A percentile compares a stretch with the other conserved stretches of the same genome.
Conservation (phyloP, 1,284 basidiomycete genomes). For the Psilocybe mexicana region DNA sequence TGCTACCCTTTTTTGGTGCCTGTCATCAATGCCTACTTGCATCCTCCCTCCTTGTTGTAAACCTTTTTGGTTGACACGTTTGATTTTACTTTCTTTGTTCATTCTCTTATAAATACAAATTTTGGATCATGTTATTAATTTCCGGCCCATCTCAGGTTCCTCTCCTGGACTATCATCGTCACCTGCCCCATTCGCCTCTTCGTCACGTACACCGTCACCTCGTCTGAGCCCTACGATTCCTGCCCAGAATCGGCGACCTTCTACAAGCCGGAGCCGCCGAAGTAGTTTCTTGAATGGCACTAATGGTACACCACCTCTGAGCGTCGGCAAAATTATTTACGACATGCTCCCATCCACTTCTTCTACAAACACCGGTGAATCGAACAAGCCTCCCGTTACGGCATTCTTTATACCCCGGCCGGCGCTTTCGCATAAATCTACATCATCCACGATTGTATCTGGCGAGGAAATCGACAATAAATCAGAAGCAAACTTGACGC, state of each 20-base stretch:
- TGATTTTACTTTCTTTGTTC: not conserved
- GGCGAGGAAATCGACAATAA: not conserved
- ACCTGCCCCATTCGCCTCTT: conserved; percentile 1
- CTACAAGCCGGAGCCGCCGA: conserved; percentile 12
- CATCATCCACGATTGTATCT: not conserved
- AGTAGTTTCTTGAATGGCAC: conserved; percentile 17
- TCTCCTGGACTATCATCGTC: conserved; percentile 7
- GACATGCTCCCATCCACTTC: conserved; percentile 46
- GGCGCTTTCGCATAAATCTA: conserved; percentile 3
- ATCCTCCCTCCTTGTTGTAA: conserved; percentile 1
- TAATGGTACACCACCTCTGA: conserved; percentile 9
- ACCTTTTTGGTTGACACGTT: conserved; percentile 5
- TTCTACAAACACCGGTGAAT: not conserved
- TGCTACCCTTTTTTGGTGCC: conserved; percentile 8
- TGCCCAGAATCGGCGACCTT: conserved; percentile 5
- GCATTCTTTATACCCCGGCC: conserved; percentile 4
- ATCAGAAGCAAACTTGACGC: not conserved
- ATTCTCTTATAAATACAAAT: not conserved
- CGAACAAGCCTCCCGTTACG: not conserved
- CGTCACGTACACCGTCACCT: not conserved
- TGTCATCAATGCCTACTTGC: conserved; percentile 4
- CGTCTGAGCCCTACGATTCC: conserved; percentile 20
- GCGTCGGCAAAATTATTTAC: conserved; percentile 50
- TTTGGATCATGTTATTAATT: not conserved
- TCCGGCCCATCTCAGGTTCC: not conserved